Evolutionary conservation across 257 asterid species (phyloP), one percentile per base, ranked within the genome.

Genomic region (Galeopsis tetrahit): DNA sequence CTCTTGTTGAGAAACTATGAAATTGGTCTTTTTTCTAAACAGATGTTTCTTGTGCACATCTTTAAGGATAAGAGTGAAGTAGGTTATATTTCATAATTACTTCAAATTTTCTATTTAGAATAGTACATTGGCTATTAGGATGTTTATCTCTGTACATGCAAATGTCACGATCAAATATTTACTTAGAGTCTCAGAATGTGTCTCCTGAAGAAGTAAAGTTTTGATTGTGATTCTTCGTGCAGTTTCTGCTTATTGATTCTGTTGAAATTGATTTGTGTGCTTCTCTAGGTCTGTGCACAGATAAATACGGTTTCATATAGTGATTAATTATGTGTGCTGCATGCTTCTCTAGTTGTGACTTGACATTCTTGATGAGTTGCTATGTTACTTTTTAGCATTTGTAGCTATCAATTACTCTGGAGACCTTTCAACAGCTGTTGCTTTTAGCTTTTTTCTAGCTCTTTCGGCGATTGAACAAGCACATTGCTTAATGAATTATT

Each of bases 181-280:
- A 31, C 15, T n/a, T 17, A 10, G 28, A 5, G 7, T 0, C 15
- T n/a, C 32, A 10, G 28, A 5, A 8, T 0, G 51, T 10, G 13
- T 15, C 33, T 56, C 4, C 15, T 15, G 21, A 4, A 55, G 51
- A 71, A 36, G 14, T 5, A 33, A 0, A 28, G 43, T 28, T 28
- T 39, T 28, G 6, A 17, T 35, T 11, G 43, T 4, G 48, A 64
- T 34, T 4, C 32, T 72, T 62, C 4, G n/a, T 63, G 31, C 10
- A 34, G 40, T 63, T 44, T 70, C 55, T 52, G 49, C 64, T 35
- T 42, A 31, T 34, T 36, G 36, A 56, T 58, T 61, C 60, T 10
- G 63, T 40, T 52, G 49, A 49, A 10, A 49, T 49, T 77, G 66
- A 38, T 38, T 66, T 60, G 5, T 48, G 28, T 68, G 62, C 68